Percentiles rank a stretch among this genome's conserved stretches.
phyloP scores from a whole-genome alignment of 495 filamentous ascomycete genomes.

The Thermothielavioides terrestris region DNA sequence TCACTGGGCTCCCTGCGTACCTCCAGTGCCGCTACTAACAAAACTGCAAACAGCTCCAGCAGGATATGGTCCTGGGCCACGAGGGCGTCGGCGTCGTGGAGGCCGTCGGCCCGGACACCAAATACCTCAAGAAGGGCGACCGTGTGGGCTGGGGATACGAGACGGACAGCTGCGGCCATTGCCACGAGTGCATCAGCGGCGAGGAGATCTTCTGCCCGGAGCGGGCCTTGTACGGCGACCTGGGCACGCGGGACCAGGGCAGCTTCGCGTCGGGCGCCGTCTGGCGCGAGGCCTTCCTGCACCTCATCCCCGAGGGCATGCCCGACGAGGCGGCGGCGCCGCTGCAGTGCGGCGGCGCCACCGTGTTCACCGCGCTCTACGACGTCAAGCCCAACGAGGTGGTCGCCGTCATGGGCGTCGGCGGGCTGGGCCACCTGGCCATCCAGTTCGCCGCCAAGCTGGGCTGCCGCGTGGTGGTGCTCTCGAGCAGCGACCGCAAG shows the following conservation, averaged over 20 bases:
- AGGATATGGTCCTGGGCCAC: conserved; percentile 28
- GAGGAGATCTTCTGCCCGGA: conserved; percentile 17
- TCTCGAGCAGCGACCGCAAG: conserved; percentile 46
- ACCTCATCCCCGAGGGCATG: conserved; percentile 36
- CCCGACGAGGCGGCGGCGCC: conserved; percentile 41
- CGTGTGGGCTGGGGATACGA: conserved; percentile 52
- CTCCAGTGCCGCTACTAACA: neutral
- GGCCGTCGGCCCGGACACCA: conserved; percentile 42
- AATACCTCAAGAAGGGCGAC: conserved; percentile 49
- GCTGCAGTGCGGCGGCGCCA: conserved; percentile 51
- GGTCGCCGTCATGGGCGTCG: conserved; percentile 48
- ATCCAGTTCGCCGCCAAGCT: conserved; percentile 52
- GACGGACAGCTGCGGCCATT: conserved; percentile 10
- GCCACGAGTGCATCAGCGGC: conserved; percentile 13
- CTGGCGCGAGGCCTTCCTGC: conserved; percentile 28
- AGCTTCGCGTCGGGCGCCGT: conserved; percentile 18
- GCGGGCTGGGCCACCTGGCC: conserved; percentile 53
- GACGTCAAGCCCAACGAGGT: conserved; percentile 32
- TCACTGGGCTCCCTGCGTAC: too few relatives aligned
- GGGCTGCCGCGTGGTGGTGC: conserved; percentile 50
- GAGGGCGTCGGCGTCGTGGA: conserved; percentile 48
- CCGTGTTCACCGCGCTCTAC: conserved; percentile 43
- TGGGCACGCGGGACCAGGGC: conserved; percentile 10
- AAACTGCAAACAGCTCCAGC: neutral
- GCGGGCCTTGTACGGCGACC: conserved; percentile 11